These are phyloP conservation scores for Annona squamosa DNA, from an alignment of 164 flowering plant species.

Conservation along the genomic window DNA sequence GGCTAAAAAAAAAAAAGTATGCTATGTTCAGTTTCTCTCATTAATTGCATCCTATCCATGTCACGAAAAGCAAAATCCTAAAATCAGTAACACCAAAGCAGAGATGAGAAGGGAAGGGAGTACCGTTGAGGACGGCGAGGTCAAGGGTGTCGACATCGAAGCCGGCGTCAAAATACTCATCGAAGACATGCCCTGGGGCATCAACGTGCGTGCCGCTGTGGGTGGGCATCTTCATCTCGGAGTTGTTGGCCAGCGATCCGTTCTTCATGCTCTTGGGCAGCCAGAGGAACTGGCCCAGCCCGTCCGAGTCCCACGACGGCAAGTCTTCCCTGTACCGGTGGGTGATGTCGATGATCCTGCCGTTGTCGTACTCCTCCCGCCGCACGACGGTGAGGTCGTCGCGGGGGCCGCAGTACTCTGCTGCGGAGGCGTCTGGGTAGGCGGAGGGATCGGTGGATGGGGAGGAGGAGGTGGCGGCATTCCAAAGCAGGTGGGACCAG, in stretches of 20 bases:
- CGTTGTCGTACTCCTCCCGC: slow-evolving; percentile 49
- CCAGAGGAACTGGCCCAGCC: slow-evolving; percentile 65
- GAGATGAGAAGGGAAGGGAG: not conserved
- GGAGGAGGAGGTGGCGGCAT: not conserved
- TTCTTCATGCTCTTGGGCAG: slow-evolving; percentile 69
- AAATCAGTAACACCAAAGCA: not conserved
- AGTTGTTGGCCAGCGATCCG: slow-evolving; percentile 63
- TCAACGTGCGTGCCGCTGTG: slow-evolving; percentile 97
- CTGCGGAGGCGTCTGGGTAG: not conserved
- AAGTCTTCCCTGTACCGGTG: slow-evolving; percentile 43
- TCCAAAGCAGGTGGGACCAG: not conserved
- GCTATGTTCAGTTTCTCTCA: not conserved
- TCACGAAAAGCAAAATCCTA: not conserved
- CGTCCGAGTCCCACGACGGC: slow-evolving; percentile 48
- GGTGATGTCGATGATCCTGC: slow-evolving; percentile 69
- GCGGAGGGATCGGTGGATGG: not conserved
- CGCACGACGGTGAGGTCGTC: slow-evolving; percentile 13
- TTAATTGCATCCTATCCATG: not conserved
- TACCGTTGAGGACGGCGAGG: slow-evolving; percentile 76
- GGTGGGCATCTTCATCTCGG: slow-evolving; percentile 60
- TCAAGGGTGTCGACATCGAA: slow-evolving; percentile 88
- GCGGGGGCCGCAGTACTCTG: not conserved
- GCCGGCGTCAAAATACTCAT: slow-evolving; percentile 79
- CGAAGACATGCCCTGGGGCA: slow-evolving; percentile 76
- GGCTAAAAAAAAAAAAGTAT: too few relatives aligned